Percentiles rank a stretch among this genome's conserved stretches.
These are phyloP conservation scores for Amanita jacksonii DNA, from an alignment of 768 basidiomycete genomes.

Conservation along the genomic window DNA sequence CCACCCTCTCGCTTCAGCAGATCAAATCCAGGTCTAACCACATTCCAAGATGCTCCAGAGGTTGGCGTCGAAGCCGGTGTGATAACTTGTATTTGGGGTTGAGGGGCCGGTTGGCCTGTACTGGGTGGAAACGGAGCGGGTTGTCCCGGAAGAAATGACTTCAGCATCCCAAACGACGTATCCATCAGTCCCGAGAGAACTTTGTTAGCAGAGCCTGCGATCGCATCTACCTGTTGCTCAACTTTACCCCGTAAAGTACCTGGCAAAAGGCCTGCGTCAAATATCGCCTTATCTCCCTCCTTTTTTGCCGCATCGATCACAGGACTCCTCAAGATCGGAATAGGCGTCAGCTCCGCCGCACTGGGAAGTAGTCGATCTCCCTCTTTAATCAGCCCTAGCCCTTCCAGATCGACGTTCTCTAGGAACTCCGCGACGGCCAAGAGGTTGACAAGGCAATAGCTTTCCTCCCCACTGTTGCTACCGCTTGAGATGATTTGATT, in stretches of 20 bases:
- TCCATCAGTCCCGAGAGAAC: conserved; percentile 88
- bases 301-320: neutral
- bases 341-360: conserved; percentile 73
- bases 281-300: neutral
- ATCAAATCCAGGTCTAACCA: conserved; percentile 46
- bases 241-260: conserved; percentile 61
- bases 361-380: conserved; percentile 44
- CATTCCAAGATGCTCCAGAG: conserved; percentile 30
- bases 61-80: conserved; percentile 16
- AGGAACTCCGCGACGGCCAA: conserved; percentile 95
- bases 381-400: conserved; percentile 46
- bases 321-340: conserved; percentile 55
- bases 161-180: conserved; percentile 79
- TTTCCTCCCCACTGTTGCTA: conserved; percentile 82
- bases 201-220: conserved; percentile 75
- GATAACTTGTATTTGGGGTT: neutral
- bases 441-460: conserved; percentile 89
- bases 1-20: conserved; percentile 65
- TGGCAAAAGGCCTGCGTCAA: conserved; percentile 32
- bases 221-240: conserved; percentile 69
- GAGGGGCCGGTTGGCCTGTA: conserved; percentile 9
- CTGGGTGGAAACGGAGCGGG: no score
- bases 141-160: conserved; percentile 53
- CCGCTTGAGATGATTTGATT: conserved; percentile 54
- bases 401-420: conserved; percentile 84